A percentile compares a stretch with the other conserved stretches of the same genome.
These are phyloP conservation scores for Podila epicladia DNA, from an alignment of 192 early-diverging fungal genomes.

Conservation along the genomic window DNA sequence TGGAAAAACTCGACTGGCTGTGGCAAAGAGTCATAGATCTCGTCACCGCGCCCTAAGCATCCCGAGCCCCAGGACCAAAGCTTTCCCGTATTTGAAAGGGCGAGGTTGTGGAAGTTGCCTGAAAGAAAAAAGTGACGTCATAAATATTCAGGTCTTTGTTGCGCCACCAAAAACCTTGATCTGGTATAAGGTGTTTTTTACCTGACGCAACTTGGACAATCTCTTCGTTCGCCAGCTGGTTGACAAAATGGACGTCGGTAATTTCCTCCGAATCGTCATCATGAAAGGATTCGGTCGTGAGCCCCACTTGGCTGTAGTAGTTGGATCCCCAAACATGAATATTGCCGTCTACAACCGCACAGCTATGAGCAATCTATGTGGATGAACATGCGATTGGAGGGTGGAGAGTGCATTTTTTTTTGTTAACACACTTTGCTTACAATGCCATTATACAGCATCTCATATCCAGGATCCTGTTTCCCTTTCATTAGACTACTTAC, in stretches of 20 bases:
- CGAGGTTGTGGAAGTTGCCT: constrained; percentile 50
- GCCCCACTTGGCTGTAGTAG: constrained; percentile 49
- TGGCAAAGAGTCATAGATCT: constrained; percentile 44
- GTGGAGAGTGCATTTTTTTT: background rate
- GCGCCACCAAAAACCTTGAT: background rate
- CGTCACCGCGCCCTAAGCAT: constrained; percentile 42
- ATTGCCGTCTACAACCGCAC: constrained; percentile 42
- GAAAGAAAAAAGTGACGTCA: background rate
- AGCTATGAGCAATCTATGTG: constrained; percentile 37
- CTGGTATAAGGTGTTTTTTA: background rate
- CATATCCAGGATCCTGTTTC: background rate
- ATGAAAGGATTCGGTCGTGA: constrained; percentile 49
- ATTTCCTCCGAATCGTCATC: constrained; percentile 50
- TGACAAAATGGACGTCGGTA: constrained; percentile 45
- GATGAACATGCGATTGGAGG: too few relatives aligned
- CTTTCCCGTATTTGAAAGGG: constrained; percentile 36
- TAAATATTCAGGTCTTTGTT: background rate
- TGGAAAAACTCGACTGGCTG: constrained; percentile 51
- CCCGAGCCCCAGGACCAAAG: constrained; percentile 52
- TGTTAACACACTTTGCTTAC: background rate
- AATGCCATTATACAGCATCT: background rate
- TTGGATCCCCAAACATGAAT: constrained; percentile 51
- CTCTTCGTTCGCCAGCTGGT: constrained; percentile 42
- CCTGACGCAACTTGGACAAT: constrained; percentile 48
- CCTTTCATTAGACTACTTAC: constrained; percentile 6